A percentile compares a stretch with the other conserved stretches of the same genome.
phyloP scores from a whole-genome alignment of 352 stramenopile species.

The Phytophthora multivora region DNA sequence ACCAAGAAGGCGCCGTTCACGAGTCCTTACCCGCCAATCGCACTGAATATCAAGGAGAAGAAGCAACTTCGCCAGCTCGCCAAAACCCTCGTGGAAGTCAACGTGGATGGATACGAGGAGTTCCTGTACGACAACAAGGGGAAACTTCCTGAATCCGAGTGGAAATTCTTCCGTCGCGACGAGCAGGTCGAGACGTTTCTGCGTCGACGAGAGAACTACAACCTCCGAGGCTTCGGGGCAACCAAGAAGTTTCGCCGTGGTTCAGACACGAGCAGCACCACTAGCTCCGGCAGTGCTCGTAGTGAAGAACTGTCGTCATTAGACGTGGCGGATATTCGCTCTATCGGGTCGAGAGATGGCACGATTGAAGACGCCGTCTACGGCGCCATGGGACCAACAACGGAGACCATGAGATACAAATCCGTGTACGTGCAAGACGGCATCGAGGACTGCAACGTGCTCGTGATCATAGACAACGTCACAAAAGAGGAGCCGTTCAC shows the following conservation, averaged over 20 bases:
- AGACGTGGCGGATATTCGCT: conserved; percentile 26
- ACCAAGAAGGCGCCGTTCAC: conserved; percentile 29
- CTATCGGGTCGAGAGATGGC: conserved; percentile 31
- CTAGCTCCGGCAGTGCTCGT: conserved; percentile 17
- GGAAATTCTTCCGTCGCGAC: conserved; percentile 31
- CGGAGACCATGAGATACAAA: conserved; percentile 38
- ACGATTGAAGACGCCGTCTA: conserved; percentile 40
- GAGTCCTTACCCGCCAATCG: conserved; percentile 29
- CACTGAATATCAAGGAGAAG: conserved; percentile 23
- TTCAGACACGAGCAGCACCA: conserved; percentile 15
- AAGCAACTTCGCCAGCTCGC: conserved; percentile 27
- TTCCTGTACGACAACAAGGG: conserved; percentile 26
- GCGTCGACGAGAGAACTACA: conserved; percentile 28
- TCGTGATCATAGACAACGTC: conserved; percentile 35
- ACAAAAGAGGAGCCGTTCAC: conserved; percentile 24
- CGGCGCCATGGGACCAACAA: conserved; percentile 31
- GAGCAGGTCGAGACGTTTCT: conserved; percentile 30
- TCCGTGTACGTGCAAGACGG: conserved; percentile 35
- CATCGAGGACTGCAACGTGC: conserved; percentile 32
- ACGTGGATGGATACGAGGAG: conserved; percentile 28
- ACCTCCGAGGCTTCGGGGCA: conserved; percentile 24
- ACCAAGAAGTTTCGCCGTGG: conserved; percentile 26
- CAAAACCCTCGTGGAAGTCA: conserved; percentile 30
- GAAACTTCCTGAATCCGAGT: conserved; percentile 26
- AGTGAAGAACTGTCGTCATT: conserved; percentile 25